Evolutionary conservation across 2,329 filamentous ascomycete genomes (phyloP), one percentile per base, ranked within the genome.

Genomic region (Aureobasidium sp.): DNA sequence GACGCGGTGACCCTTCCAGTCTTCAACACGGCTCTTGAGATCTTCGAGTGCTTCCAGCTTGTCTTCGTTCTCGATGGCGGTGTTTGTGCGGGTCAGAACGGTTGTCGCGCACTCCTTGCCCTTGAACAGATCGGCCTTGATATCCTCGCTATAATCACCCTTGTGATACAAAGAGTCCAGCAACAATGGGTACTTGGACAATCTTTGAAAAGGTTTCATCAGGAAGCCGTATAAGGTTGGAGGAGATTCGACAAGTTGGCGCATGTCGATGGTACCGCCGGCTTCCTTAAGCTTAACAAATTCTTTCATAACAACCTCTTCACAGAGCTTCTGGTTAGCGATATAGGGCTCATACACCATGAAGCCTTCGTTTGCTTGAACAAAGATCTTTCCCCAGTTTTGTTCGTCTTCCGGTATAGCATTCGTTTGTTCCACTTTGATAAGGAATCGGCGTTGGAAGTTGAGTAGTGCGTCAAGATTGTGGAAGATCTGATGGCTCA

Each of bases 261-360:
- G 78, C 68, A 86, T 79, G 64, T 86, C 67, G 1, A 69, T 42
- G 30, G 66, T 69, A 59, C 86, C 91, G 55, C 83, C 88, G 47
- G 90, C 90, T 36, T 83, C 77, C 66, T 84, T 83, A 58, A 97
- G 90, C 73, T 94, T 95, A 69, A 94, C 89, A 73, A 95, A 97
- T 63, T 93, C 87, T 63, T 87, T 83, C 67, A 89, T 86, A 15
- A 91, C 92, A n/a, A 90, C 84, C 67, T 88, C 84, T 59, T 93
- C 91, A 63, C 93, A 95, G 71, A 91, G 92, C 67, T 90, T 86
- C 76, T 97, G 93, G 71, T 99, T 99, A 37, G 94, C 91, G 68
- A 97, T 97, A 69, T 97, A 99, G 1, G 92, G 92, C 69, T 96
- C 90, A 73, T 99, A 99, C 63, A 96, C 92, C 65, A 88, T 86